These are phyloP conservation scores for Peronospora farinosa DNA, from an alignment of 352 stramenopile species.

Conservation along the genomic window DNA sequence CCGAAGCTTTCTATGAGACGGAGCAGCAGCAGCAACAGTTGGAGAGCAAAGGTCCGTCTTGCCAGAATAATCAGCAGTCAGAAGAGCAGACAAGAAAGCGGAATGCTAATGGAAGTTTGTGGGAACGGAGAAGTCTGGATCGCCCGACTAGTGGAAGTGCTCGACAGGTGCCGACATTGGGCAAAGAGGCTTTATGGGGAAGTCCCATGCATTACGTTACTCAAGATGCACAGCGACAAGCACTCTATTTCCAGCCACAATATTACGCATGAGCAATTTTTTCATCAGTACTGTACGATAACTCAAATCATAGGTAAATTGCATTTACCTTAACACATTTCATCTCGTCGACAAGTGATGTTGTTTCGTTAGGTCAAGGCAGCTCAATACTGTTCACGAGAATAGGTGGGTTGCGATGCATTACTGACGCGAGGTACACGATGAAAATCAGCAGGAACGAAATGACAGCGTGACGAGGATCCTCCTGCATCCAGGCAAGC, in stretches of 20 bases:
- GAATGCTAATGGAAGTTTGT: constrained; percentile 22
- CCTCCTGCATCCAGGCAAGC: constrained; percentile 58
- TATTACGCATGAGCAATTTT: constrained; percentile 30
- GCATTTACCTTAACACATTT: constrained; percentile 16
- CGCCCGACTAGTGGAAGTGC: constrained; percentile 1
- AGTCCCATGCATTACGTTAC: constrained; percentile 20
- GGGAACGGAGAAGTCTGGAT: constrained; percentile 29
- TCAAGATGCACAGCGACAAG: constrained; percentile 24
- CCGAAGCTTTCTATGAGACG: constrained; percentile 32
- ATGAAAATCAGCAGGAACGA: constrained; percentile 46
- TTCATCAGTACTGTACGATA: constrained; percentile 32
- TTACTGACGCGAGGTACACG: constrained; percentile 49
- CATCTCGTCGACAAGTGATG: background rate
- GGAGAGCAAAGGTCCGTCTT: constrained; percentile 7
- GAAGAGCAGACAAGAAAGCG: constrained; percentile 2
- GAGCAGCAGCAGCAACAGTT: constrained; percentile 6
- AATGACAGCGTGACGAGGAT: constrained; percentile 63
- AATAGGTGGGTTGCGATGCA: constrained; percentile 20
- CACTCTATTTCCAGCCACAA: constrained; percentile 28
- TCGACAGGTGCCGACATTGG: constrained; percentile 31
- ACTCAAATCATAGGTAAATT: constrained; percentile 1
- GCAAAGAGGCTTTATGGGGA: constrained; percentile 39
- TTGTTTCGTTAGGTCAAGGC: constrained; percentile 6
- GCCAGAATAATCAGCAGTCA: constrained; percentile 14
- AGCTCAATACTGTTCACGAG: constrained; percentile 4